These are phyloP conservation scores for Solanum neorickii DNA, from an alignment of 257 asterid genomes.

Conservation along the genomic window DNA sequence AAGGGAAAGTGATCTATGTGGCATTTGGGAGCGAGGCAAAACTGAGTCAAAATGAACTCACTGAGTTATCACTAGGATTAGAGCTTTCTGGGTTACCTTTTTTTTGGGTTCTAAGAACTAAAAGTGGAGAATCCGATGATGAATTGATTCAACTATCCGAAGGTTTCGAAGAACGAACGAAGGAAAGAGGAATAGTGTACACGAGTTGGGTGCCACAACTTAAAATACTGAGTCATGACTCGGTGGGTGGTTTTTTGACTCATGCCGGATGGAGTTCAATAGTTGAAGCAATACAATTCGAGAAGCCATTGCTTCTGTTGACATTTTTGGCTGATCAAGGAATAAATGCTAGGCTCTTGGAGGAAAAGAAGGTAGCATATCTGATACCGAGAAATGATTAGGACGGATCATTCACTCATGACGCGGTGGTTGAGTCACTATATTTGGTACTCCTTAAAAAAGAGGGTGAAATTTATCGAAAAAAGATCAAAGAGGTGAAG, in stretches of 20 bases:
- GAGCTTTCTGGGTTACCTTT: neutral
- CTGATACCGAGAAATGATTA: constrained; percentile 2
- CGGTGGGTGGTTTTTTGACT: constrained; percentile 24
- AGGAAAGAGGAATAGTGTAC: neutral
- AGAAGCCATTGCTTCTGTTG: constrained; percentile 11
- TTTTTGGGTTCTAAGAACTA: neutral
- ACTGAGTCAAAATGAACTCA: constrained; percentile 8
- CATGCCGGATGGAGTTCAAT: constrained; percentile 24
- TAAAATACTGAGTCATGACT: constrained; percentile 15
- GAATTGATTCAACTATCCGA: neutral
- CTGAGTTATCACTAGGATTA: neutral
- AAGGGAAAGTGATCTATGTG: neutral
- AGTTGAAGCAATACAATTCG: constrained; percentile 12
- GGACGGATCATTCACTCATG: constrained; percentile 6
- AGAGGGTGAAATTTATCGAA: neutral
- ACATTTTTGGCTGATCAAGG: constrained; percentile 21
- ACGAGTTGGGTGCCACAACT: constrained; percentile 22
- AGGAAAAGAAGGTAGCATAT: constrained; percentile 6
- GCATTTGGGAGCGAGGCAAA: constrained; percentile 15
- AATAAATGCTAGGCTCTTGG: constrained; percentile 9
- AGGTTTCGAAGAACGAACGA: neutral
- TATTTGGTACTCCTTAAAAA: neutral
- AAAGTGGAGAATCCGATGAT: neutral
- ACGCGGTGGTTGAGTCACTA: constrained; percentile 6
- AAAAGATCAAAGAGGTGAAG: neutral